Evolutionary conservation across 1,284 basidiomycete genomes (phyloP).

Genomic region (Ceratobasidium theobromae): DNA sequence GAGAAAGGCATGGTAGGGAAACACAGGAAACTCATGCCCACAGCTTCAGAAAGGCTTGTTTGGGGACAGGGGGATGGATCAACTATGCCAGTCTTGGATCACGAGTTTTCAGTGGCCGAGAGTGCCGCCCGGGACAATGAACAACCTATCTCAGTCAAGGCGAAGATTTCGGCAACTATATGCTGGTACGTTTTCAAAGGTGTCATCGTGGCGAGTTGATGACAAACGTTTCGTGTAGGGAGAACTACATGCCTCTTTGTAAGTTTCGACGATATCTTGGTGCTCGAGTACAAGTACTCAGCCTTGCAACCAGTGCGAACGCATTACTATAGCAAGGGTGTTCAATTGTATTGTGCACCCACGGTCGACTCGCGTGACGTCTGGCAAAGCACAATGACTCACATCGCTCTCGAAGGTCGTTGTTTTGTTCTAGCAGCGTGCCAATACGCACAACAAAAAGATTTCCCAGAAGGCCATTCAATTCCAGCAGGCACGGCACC

Average conservation of each 20-base stretch:
- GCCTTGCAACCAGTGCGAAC: slow-evolving; percentile 52
- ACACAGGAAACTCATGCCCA: slow-evolving; percentile 74
- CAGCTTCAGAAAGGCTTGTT: slow-evolving; percentile 65
- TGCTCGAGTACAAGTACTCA: background rate
- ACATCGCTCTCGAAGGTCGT: slow-evolving; percentile 74
- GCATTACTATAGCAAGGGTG: slow-evolving; percentile 62
- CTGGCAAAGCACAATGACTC: slow-evolving; percentile 68
- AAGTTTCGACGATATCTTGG: slow-evolving; percentile 41
- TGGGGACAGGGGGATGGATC: slow-evolving; percentile 66
- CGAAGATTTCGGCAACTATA: slow-evolving; percentile 63
- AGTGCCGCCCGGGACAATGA: slow-evolving; percentile 40
- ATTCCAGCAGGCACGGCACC: slow-evolving; percentile 48
- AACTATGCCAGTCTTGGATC: slow-evolving; percentile 51
- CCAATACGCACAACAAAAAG: slow-evolving; percentile 62
- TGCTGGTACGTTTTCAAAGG: slow-evolving; percentile 56
- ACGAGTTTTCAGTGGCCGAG: slow-evolving; percentile 41
- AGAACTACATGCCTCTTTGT: slow-evolving; percentile 71
- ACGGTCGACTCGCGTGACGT: slow-evolving; percentile 67
- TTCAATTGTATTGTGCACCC: slow-evolving; percentile 67
- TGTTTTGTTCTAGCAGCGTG: slow-evolving; percentile 72
- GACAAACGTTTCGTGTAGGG: slow-evolving; percentile 47
- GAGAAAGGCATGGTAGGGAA: slow-evolving; percentile 58
- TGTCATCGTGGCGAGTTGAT: background rate
- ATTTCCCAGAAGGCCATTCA: slow-evolving; percentile 61
- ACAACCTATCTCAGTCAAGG: slow-evolving; percentile 40